Percentiles rank a stretch among this genome's conserved stretches.
Conservation (phyloP, 352 stramenopile genomes). For the Chrysophaeum taylorii region DNA sequence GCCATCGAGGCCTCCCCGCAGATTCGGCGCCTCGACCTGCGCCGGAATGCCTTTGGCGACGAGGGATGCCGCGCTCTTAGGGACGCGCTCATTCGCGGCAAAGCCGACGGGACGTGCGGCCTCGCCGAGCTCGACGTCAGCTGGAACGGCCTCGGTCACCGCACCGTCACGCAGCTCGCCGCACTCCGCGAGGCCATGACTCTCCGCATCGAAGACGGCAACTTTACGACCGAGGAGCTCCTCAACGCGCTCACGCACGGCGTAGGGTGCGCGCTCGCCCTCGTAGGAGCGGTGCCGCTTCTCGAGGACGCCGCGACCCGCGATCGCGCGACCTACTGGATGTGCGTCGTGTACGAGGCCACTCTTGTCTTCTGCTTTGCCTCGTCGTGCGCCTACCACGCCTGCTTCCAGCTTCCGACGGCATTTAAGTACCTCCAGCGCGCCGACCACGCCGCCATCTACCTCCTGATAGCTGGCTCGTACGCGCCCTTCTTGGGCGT, state of each 20-base stretch:
- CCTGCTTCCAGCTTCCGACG: background rate
- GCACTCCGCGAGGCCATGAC: background rate
- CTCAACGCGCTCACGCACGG: constrained; percentile 14
- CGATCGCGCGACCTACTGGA: background rate
- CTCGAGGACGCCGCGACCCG: background rate
- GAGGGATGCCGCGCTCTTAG: constrained; percentile 2
- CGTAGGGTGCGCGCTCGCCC: background rate
- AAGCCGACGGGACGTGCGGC: too few species aligned
- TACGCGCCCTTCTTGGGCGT: constrained; percentile 53
- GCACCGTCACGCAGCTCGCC: background rate
- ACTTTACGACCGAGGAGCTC: constrained; percentile 15
- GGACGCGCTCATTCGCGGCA: background rate
- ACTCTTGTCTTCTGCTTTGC: constrained; percentile 3
- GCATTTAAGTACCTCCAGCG: background rate
- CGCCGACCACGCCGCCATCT: constrained; percentile 43
- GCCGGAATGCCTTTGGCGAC: constrained; percentile 11
- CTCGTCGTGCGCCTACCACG: background rate
- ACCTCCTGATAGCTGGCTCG: constrained; percentile 50
- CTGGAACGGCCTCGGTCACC: constrained; percentile 11
- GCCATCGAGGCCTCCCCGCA: background rate
- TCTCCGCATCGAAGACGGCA: background rate
- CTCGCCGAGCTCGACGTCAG: constrained; percentile 14
- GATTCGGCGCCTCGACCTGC: constrained; percentile 1
- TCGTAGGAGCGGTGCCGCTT: constrained; percentile 3
- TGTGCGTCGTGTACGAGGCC: constrained; percentile 2